These are phyloP conservation scores for Penicillium robsamsonii DNA, from an alignment of 495 filamentous ascomycete species.

Conservation along the genomic window DNA sequence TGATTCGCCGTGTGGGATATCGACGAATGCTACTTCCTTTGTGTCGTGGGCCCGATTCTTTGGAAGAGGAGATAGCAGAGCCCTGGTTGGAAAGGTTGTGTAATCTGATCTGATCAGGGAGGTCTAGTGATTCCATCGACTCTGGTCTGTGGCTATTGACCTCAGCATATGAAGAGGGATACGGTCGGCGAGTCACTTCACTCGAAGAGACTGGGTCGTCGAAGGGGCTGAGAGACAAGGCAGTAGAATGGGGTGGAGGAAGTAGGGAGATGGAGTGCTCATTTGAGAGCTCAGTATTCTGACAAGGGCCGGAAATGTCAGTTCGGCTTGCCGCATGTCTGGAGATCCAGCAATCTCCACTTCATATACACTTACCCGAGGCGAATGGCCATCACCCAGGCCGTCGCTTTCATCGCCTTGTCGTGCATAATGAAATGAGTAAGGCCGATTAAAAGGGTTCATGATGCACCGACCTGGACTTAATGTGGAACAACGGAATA, in stretches of 20 bases:
- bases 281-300: neutral
- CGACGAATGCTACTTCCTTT: constrained; percentile 51
- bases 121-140: neutral
- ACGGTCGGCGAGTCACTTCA: neutral
- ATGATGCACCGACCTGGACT: neutral
- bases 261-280: neutral
- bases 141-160: neutral
- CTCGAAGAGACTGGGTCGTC: neutral
- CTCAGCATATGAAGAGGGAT: neutral
- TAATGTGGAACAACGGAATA: neutral
- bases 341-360: constrained; percentile 5
- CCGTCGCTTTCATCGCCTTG: constrained; percentile 1
- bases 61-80: constrained; percentile 8
- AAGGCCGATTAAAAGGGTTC: neutral
- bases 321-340: constrained; percentile 10
- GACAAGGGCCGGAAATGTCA: neutral
- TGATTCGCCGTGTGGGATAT: constrained; percentile 91
- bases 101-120: constrained; percentile 8
- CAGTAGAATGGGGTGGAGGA: neutral
- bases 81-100: constrained; percentile 6
- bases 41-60: neutral
- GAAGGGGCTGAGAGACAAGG: neutral
- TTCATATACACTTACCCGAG: constrained; percentile 2
- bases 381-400: neutral
- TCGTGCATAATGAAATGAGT: neutral